These are phyloP conservation scores for Fraxinus xanthoxyloides DNA, from an alignment of 305 asterid genomes.

Conservation along the genomic window DNA sequence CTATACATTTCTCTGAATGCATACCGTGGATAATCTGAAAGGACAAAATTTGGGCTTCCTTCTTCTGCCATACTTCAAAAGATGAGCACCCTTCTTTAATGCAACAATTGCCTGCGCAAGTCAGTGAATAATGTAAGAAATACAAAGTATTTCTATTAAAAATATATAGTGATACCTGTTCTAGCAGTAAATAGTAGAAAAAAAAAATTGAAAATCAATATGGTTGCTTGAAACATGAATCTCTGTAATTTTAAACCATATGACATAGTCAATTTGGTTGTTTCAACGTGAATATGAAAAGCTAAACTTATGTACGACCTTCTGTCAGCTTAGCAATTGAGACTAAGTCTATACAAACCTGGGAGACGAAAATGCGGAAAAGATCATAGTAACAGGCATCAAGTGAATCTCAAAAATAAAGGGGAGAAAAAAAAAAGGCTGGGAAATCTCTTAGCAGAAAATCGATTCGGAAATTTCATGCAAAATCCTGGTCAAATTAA, in stretches of 20 bases:
- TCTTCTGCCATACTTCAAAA: slow-evolving; percentile 39
- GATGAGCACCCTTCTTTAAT: slow-evolving; percentile 50
- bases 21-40: slow-evolving; percentile 44
- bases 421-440: not conserved
- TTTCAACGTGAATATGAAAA: not conserved
- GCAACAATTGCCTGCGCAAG: slow-evolving; percentile 41
- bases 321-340: not conserved
- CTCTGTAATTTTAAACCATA: not conserved
- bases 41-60: slow-evolving; percentile 49
- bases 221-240: not conserved
- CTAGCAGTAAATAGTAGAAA: not conserved
- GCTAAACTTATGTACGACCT: not conserved
- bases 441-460: not conserved
- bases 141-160: not conserved
- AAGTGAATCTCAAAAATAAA: not conserved
- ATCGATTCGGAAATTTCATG: not conserved
- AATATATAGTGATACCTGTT: not conserved
- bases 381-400: not conserved
- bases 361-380: not conserved
- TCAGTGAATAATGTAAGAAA: not conserved
- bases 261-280: not conserved
- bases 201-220: not conserved
- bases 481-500: not conserved
- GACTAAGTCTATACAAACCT: not conserved
- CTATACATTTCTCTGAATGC: not conserved